phyloP scores from a whole-genome alignment of 805 yeast genomes.

The Hanseniaspora clermontiae region DNA sequence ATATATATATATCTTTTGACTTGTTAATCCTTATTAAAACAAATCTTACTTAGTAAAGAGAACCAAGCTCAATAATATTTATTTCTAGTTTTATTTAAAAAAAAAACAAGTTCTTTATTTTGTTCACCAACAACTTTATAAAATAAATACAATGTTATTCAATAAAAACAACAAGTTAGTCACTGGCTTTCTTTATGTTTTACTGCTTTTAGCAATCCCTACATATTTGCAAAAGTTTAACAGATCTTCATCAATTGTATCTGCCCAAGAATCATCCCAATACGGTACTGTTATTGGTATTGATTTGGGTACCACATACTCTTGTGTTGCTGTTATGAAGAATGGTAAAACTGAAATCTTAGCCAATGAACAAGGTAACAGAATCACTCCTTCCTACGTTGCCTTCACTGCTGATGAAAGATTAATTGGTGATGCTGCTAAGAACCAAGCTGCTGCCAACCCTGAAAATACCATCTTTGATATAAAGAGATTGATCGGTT shows the following conservation, averaged over 20 bases:
- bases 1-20: no score
- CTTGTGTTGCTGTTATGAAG: slow-evolving; percentile 85
- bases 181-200: slow-evolving; percentile 6
- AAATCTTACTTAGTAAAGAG: no score
- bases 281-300: slow-evolving; percentile 75
- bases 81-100: no score
- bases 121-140: background rate
- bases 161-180: slow-evolving; percentile 8
- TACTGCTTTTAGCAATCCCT: slow-evolving; percentile 9
- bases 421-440: slow-evolving; percentile 91
- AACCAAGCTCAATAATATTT: background rate
- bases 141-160: background rate
- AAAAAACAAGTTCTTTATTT: background rate
- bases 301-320: slow-evolving; percentile 94
- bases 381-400: slow-evolving; percentile 91
- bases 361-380: slow-evolving; percentile 94
- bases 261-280: slow-evolving; percentile 6
- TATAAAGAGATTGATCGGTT: slow-evolving; percentile 83
- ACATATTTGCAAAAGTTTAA: slow-evolving; percentile 11
- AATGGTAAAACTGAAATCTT: slow-evolving; percentile 82
- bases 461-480: slow-evolving; percentile 80
- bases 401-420: slow-evolving; percentile 88
- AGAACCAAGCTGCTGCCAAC: slow-evolving; percentile 86
- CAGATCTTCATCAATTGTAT: slow-evolving; percentile 10
- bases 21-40: no score